A percentile compares a stretch with the other conserved stretches of the same genome.
phyloP scores from a whole-genome alignment of 768 basidiomycete species.

The Mycena vulgaris region DNA sequence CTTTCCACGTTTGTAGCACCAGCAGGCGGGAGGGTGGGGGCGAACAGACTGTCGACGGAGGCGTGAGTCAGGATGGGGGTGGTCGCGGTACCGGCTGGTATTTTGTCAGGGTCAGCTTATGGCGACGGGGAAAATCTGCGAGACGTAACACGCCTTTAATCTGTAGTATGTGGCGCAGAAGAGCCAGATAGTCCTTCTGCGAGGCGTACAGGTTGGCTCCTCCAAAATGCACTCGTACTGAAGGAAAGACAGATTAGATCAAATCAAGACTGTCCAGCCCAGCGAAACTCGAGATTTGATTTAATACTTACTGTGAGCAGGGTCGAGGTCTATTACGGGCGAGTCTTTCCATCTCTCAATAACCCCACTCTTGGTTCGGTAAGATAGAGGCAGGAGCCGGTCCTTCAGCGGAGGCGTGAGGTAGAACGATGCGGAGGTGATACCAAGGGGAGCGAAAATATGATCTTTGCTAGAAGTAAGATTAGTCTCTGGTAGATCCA shows the following conservation, averaged over 20 bases:
- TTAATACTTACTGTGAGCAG: conserved; percentile 33
- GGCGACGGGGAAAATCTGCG: background rate
- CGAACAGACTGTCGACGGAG: conserved; percentile 34
- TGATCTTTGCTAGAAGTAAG: conserved; percentile 37
- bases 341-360: conserved; percentile 34
- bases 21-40: conserved; percentile 32
- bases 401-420: conserved; percentile 33
- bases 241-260: conserved; percentile 11
- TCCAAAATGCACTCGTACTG: conserved; percentile 29
- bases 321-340: conserved; percentile 33
- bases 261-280: too few relatives aligned
- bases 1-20: background rate
- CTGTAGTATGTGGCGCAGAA: conserved; percentile 36
- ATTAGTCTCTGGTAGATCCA: too few relatives aligned
- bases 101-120: background rate
- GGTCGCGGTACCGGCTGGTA: background rate
- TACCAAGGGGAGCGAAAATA: conserved; percentile 41
- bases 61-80: background rate
- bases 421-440: conserved; percentile 41
- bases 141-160: background rate
- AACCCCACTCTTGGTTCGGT: conserved; percentile 30
- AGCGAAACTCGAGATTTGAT: background rate
- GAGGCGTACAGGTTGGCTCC: conserved; percentile 38
- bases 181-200: conserved; percentile 40
- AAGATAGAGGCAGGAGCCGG: conserved; percentile 30